phyloP scores from a whole-genome alignment of 306 rosid genomes.

The Lathyrus sativus region DNA sequence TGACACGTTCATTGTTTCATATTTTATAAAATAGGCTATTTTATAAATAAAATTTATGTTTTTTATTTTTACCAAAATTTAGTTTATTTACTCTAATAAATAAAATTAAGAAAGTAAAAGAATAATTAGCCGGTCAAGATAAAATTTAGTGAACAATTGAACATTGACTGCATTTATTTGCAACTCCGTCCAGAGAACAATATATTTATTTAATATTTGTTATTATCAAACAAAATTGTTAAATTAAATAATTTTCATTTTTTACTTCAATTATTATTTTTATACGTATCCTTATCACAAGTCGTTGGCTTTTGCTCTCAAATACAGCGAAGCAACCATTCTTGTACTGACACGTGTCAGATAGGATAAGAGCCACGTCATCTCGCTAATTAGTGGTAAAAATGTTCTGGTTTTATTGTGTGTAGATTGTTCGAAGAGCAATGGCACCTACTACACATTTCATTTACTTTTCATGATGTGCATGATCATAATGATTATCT shows the following conservation, averaged over 20 bases:
- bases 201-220: too few species aligned
- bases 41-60: too few species aligned
- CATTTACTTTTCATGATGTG: neutral
- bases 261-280: neutral
- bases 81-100: too few species aligned
- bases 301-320: constrained; percentile 13
- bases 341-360: constrained; percentile 52
- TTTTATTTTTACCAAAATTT: neutral
- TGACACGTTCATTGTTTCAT: constrained; percentile 23
- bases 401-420: neutral
- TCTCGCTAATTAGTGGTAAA: constrained; percentile 12
- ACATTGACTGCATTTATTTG: too few species aligned
- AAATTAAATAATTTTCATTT: too few species aligned
- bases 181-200: too few species aligned
- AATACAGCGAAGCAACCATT: constrained; percentile 41
- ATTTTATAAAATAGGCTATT: neutral
- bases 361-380: constrained; percentile 45
- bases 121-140: too few species aligned
- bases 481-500: constrained; percentile 11
- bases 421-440: constrained; percentile 39
- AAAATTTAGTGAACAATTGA: too few species aligned
- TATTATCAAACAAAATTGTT: too few species aligned
- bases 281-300: constrained; percentile 17
- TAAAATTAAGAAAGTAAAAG: too few species aligned
- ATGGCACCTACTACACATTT: constrained; percentile 22